phyloP scores from a whole-genome alignment of 108 stramenopile species.

The Fistulifera pelliculosa region DNA sequence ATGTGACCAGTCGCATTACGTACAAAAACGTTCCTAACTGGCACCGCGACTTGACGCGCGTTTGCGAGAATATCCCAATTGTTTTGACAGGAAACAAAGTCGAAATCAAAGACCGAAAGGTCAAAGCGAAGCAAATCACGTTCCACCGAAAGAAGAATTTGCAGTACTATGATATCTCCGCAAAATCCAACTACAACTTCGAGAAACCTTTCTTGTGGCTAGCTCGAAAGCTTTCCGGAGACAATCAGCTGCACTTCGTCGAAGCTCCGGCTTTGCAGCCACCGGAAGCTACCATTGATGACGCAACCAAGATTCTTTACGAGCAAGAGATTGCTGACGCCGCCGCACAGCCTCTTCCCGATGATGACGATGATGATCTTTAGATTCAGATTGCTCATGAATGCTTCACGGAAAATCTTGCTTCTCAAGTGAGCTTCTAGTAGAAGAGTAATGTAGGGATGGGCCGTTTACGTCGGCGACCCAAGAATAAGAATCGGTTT shows the following conservation, averaged over 20 bases:
- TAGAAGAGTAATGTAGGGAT: too few species aligned
- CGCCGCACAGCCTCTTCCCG: constrained; percentile 90
- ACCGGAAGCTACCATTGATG: constrained; percentile 91
- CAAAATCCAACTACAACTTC: constrained; percentile 99
- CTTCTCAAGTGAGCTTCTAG: too few species aligned
- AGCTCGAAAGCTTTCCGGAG: constrained; percentile 95
- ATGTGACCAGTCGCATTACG: constrained; percentile 95
- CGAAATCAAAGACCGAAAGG: constrained; percentile 99
- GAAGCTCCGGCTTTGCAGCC: constrained; percentile 97
- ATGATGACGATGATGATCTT: constrained; percentile 95
- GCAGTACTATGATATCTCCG: constrained; percentile 99
- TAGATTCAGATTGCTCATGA: constrained; percentile 19
- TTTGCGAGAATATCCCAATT: constrained; percentile 99
- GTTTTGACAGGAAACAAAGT: constrained; percentile 99
- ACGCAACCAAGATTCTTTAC: constrained; percentile 80
- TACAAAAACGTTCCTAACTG: constrained; percentile 99
- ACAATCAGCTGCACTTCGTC: constrained; percentile 94
- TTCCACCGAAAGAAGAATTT: constrained; percentile 99
- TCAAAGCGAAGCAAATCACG: constrained; percentile 99
- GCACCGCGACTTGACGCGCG: constrained; percentile 98
- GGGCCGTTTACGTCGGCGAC: too few species aligned
- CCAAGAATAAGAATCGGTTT: too few species aligned
- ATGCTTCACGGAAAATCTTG: too few species aligned
- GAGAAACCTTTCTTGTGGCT: constrained; percentile 99
- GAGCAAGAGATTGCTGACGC: constrained; percentile 83